Percentiles rank a stretch among this genome's conserved stretches.
These are phyloP conservation scores for Rubus parviflorus DNA, from an alignment of 306 rosid species.

Conservation along the genomic window DNA sequence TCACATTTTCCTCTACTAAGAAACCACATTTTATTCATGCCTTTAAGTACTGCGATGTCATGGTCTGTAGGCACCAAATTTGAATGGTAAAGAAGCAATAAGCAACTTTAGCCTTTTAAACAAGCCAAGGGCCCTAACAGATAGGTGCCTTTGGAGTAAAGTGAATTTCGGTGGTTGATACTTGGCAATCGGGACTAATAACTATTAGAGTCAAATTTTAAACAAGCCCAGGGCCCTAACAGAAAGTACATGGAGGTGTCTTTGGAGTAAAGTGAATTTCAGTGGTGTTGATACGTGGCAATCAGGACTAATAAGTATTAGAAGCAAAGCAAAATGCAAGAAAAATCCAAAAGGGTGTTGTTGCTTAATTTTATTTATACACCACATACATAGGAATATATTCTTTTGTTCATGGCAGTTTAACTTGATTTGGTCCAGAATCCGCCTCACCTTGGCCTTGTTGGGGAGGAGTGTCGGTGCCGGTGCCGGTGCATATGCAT, in stretches of 20 bases:
- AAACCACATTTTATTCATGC: not conserved
- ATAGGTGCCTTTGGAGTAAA: not conserved
- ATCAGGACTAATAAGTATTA: not conserved
- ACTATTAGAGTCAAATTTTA: not conserved
- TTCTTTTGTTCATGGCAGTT: not conserved
- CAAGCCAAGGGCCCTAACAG: not conserved
- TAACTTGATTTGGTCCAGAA: not conserved
- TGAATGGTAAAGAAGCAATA: constrained; percentile 2
- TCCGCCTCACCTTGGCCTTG: constrained; percentile 1
- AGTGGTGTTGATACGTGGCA: not conserved
- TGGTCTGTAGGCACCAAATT: not conserved
- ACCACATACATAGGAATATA: not conserved
- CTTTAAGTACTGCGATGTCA: not conserved
- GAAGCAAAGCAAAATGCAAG: constrained; percentile 2
- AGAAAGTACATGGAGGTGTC: no score
- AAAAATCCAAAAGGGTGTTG: not conserved
- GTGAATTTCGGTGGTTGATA: not conserved
- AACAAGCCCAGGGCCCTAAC: not conserved
- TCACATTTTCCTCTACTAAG: not conserved
- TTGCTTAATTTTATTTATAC: not conserved
- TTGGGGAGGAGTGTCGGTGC: not conserved
- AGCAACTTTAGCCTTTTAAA: not conserved
- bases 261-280: no score
- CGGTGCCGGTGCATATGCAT: constrained; percentile 11
- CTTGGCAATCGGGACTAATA: not conserved